Conservation (phyloP, 768 basidiomycete species). For the Suillus discolor region DNA sequence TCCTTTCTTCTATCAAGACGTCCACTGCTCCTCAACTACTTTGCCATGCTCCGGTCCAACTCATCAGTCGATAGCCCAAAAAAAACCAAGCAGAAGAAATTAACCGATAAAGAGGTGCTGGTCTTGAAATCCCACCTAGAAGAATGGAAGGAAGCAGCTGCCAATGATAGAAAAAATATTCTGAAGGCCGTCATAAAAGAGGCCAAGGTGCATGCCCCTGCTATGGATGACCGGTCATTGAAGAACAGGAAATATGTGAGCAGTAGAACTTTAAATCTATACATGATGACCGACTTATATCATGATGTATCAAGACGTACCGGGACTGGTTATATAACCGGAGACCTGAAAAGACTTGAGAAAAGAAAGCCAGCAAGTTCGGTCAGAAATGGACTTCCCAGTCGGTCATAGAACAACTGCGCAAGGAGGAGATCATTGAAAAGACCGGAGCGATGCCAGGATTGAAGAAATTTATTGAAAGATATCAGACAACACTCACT, state of each 20-base stretch:
- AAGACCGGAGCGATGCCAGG: neutral
- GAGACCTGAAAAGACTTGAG: neutral
- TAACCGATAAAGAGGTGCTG: neutral
- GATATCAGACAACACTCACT: neutral
- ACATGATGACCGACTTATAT: neutral
- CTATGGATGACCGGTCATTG: neutral
- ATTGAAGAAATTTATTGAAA: neutral
- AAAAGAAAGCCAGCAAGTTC: neutral
- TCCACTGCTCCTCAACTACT: constrained; percentile 1
- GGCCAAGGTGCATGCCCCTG: neutral
- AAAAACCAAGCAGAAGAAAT: constrained; percentile 1
- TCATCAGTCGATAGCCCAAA: neutral
- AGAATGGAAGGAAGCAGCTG: neutral
- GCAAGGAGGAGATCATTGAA: neutral
- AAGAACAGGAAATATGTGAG: neutral
- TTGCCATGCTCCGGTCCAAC: neutral
- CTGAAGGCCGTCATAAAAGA: neutral
- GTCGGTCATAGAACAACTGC: neutral
- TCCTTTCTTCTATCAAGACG: neutral
- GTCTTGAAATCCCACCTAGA: constrained; percentile 2
- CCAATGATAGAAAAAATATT: neutral
- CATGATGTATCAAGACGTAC: neutral
- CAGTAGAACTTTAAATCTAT: neutral
- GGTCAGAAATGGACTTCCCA: constrained; percentile 1
- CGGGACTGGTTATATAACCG: constrained; percentile 1